Conservation (phyloP, 2,329 filamentous ascomycete species). For the Ophiocordyceps unilateralis region DNA sequence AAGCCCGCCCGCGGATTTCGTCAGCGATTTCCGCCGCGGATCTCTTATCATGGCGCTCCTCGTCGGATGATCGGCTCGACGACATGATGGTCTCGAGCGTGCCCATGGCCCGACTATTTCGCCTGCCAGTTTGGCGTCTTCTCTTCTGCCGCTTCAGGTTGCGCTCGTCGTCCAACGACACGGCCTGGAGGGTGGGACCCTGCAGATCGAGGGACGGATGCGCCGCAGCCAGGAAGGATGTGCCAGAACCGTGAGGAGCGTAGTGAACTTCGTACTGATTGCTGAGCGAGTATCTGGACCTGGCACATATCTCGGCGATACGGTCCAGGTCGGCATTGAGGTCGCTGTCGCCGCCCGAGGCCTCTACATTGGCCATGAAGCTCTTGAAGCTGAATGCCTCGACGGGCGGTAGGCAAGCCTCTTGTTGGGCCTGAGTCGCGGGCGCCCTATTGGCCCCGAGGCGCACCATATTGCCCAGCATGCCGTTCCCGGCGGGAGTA, state of each 20-base stretch:
- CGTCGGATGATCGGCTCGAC: slow-evolving; percentile 45
- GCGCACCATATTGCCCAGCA: slow-evolving; percentile 25
- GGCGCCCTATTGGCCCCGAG: slow-evolving; percentile 21
- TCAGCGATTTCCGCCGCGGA: slow-evolving; percentile 38
- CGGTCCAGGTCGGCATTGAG: slow-evolving; percentile 43
- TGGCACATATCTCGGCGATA: slow-evolving; percentile 50
- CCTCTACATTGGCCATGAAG: slow-evolving; percentile 40
- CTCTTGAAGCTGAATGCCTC: slow-evolving; percentile 49
- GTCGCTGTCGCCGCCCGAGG: slow-evolving; percentile 22
- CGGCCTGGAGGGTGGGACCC: slow-evolving; percentile 39
- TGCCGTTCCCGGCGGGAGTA: slow-evolving; percentile 18
- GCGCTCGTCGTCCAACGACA: slow-evolving; percentile 39
- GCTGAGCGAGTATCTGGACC: slow-evolving; percentile 45
- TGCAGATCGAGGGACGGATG: slow-evolving; percentile 14
- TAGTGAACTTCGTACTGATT: slow-evolving; percentile 53
- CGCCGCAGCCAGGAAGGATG: slow-evolving; percentile 22
- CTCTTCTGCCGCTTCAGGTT: slow-evolving; percentile 18
- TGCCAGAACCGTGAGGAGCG: slow-evolving; percentile 40
- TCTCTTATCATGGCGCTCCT: slow-evolving; percentile 39
- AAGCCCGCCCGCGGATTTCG: slow-evolving; percentile 32
- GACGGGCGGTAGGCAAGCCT: slow-evolving; percentile 37
- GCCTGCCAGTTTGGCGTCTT: slow-evolving; percentile 22
- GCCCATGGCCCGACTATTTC: slow-evolving; percentile 38
- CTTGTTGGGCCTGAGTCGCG: slow-evolving; percentile 10
- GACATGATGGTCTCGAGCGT: slow-evolving; percentile 52